These are phyloP conservation scores for Ustilago nuda DNA, from an alignment of 1,284 basidiomycete species.

Conservation along the genomic window DNA sequence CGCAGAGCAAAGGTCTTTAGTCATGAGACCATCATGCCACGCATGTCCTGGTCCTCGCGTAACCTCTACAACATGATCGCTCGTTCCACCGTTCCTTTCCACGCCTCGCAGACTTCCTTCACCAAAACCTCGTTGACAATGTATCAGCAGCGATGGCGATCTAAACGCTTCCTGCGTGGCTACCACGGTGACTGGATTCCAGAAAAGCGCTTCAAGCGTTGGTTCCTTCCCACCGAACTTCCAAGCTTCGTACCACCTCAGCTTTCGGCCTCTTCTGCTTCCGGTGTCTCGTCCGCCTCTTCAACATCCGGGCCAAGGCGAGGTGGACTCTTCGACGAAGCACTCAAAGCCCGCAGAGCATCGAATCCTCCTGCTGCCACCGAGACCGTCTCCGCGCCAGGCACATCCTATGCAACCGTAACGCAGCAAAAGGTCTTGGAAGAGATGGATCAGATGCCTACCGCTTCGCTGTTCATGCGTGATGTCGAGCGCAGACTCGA, in stretches of 20 bases:
- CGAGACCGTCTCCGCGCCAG: slow-evolving; percentile 9
- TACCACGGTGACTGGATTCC: slow-evolving; percentile 97
- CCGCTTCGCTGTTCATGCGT: slow-evolving; percentile 62
- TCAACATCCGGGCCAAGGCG: slow-evolving; percentile 30
- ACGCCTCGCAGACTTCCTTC: slow-evolving; percentile 74
- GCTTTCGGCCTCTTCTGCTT: slow-evolving; percentile 57
- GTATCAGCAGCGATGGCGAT: slow-evolving; percentile 91
- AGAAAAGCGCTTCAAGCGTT: slow-evolving; percentile 92
- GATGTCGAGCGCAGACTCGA: slow-evolving; percentile 91
- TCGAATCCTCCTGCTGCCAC: slow-evolving; percentile 6
- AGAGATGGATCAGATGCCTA: slow-evolving; percentile 58
- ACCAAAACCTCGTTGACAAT: slow-evolving; percentile 76
- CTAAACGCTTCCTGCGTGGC: slow-evolving; percentile 88
- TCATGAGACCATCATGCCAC: slow-evolving; percentile 61
- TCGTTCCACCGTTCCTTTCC: slow-evolving; percentile 68
- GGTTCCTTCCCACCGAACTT: slow-evolving; percentile 88
- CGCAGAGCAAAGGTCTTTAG: slow-evolving; percentile 63
- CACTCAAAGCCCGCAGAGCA: slow-evolving; percentile 41
- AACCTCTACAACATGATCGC: slow-evolving; percentile 83
- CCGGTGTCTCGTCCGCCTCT: slow-evolving; percentile 20
- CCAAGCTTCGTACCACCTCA: slow-evolving; percentile 77
- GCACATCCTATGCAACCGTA: slow-evolving; percentile 21
- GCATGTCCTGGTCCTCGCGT: slow-evolving; percentile 76
- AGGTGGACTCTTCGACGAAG: slow-evolving; percentile 42
- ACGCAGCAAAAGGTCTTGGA: slow-evolving; percentile 41